phyloP scores from a whole-genome alignment of 140 eudicot genomes.

The Cichorium intybus region DNA sequence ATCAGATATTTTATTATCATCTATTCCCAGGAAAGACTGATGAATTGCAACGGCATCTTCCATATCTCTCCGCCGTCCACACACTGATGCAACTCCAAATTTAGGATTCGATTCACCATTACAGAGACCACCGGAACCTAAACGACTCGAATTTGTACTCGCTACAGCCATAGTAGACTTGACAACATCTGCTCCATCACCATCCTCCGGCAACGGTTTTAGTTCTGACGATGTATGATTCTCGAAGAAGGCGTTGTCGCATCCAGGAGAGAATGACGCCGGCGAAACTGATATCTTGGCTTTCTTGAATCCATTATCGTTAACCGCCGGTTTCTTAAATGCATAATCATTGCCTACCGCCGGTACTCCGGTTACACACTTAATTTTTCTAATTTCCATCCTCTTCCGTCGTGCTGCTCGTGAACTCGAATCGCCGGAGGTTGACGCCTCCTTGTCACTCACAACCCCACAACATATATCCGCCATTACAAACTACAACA shows the following conservation, averaged over 20 bases:
- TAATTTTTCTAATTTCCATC: conserved; percentile 42
- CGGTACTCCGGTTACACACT: conserved; percentile 17
- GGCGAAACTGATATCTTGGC: conserved; percentile 30
- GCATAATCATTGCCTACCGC: conserved; percentile 7
- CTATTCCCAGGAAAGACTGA: conserved; percentile 34
- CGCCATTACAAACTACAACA: conserved; percentile 33
- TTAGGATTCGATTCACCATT: conserved; percentile 24
- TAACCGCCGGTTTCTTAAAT: conserved; percentile 33
- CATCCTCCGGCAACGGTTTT: conserved; percentile 1
- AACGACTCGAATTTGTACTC: neutral
- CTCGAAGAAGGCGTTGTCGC: conserved; percentile 9
- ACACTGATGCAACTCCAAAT: conserved; percentile 64
- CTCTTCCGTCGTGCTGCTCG: conserved; percentile 53
- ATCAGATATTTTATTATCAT: conserved; percentile 3
- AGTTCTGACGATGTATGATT: neutral
- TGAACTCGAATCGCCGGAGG: conserved; percentile 24
- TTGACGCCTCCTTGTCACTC: conserved; percentile 27
- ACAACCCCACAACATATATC: conserved; percentile 38
- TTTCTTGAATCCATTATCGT: conserved; percentile 30
- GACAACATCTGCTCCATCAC: neutral
- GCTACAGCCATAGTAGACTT: neutral
- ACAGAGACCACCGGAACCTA: neutral
- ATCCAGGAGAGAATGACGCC: conserved; percentile 16
- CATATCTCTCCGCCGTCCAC: conserved; percentile 82
- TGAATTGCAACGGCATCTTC: conserved; percentile 76